These are phyloP conservation scores for Apiosordaria backusii DNA, from an alignment of 495 filamentous ascomycete species.

Conservation along the genomic window DNA sequence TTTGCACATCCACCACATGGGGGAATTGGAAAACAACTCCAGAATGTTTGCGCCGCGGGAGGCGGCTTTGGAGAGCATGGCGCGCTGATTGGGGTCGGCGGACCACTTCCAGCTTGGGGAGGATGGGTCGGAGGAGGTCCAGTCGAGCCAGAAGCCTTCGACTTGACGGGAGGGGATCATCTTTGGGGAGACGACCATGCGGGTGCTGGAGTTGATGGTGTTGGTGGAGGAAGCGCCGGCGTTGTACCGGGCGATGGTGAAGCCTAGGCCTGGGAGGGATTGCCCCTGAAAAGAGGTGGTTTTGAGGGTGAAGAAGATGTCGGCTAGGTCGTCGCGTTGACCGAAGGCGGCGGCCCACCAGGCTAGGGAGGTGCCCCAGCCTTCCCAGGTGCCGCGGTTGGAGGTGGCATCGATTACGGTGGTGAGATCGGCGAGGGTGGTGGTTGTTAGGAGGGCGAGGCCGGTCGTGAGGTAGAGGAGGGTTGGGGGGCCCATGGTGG, in stretches of 20 bases:
- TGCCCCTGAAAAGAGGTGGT: conserved; percentile 21
- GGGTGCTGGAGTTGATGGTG: conserved; percentile 28
- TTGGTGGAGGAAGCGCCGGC: conserved; percentile 37
- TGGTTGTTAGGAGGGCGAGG: neutral
- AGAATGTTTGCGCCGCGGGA: conserved; percentile 33
- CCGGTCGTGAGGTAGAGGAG: neutral
- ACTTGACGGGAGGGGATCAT: conserved; percentile 36
- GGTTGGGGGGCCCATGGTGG: neutral
- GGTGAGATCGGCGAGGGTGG: conserved; percentile 27
- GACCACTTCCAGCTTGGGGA: conserved; percentile 36
- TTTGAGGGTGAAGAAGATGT: conserved; percentile 35
- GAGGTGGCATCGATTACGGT: conserved; percentile 32
- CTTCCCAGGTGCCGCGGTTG: conserved; percentile 40
- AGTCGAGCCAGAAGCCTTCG: conserved; percentile 39
- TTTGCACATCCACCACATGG: conserved; percentile 42
- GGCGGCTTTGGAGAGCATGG: conserved; percentile 35
- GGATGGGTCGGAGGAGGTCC: conserved; percentile 25
- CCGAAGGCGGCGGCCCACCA: conserved; percentile 42
- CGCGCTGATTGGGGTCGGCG: conserved; percentile 30
- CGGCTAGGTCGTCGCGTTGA: conserved; percentile 33
- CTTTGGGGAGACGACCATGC: conserved; percentile 34
- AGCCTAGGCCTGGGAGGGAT: conserved; percentile 35
- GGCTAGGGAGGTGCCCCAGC: conserved; percentile 40
- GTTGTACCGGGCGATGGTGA: conserved; percentile 42
- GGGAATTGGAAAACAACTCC: conserved; percentile 42